A percentile compares a stretch with the other conserved stretches of the same genome.
phyloP scores from a whole-genome alignment of 2,329 filamentous ascomycete genomes.

The Colletotrichum falcatum region DNA sequence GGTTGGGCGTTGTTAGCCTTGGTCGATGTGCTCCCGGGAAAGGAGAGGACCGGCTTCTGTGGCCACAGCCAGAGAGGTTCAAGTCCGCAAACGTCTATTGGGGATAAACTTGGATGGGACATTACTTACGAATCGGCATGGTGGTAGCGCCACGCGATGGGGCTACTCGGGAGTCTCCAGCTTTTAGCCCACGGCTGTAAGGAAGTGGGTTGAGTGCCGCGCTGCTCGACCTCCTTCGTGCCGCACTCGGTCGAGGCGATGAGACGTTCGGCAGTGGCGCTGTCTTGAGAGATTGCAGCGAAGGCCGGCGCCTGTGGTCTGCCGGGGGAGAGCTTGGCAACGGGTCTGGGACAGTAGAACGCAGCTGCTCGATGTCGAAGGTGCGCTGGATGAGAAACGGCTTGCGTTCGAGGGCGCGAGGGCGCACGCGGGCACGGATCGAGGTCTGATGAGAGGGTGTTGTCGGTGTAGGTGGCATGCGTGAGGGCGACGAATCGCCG shows the following conservation, averaged over 20 bases:
- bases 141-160: conserved; percentile 49
- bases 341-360: conserved; percentile 58
- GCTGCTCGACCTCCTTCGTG: conserved; percentile 45
- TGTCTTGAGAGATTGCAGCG: conserved; percentile 33
- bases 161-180: conserved; percentile 36
- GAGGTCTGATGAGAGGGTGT: conserved; percentile 44
- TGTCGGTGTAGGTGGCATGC: conserved; percentile 16
- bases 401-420: conserved; percentile 54
- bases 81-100: conserved; percentile 34
- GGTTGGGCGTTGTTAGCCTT: conserved; percentile 27
- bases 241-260: conserved; percentile 31
- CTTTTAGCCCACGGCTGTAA: conserved; percentile 38
- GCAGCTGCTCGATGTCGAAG: conserved; percentile 62
- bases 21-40: conserved; percentile 8
- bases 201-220: conserved; percentile 43
- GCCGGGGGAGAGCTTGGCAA: conserved; percentile 35
- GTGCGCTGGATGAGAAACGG: conserved; percentile 62
- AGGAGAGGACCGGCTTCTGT: conserved; percentile 9
- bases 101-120: conserved; percentile 28
- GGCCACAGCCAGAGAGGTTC: conserved; percentile 20
- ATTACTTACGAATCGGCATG: conserved; percentile 61
- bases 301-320: conserved; percentile 22
- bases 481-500: conserved; percentile 18
- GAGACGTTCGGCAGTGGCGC: conserved; percentile 17
- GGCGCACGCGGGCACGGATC: conserved; percentile 59